Percentiles rank a stretch among this genome's conserved stretches.
These are phyloP conservation scores for Rhizomucor pusillus DNA, from an alignment of 371 early-diverging fungal species.

Conservation along the genomic window DNA sequence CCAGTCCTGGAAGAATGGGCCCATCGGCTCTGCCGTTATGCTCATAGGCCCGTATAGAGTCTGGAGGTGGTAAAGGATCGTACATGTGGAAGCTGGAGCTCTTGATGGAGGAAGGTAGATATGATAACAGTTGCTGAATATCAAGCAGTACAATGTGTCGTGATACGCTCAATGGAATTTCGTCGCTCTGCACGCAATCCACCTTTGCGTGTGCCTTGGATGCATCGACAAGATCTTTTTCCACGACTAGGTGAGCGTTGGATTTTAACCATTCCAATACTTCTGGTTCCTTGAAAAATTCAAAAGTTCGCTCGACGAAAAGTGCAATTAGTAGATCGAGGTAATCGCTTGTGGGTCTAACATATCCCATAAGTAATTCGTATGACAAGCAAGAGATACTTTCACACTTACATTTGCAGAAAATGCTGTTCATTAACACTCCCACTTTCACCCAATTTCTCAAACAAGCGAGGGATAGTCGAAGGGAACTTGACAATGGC, in stretches of 20 bases:
- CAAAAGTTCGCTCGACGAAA: constrained; percentile 58
- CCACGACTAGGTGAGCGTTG: constrained; percentile 16
- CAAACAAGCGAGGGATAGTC: constrained; percentile 26
- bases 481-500: constrained; percentile 59
- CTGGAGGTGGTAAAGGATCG: constrained; percentile 75
- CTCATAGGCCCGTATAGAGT: constrained; percentile 52
- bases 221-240: constrained; percentile 7
- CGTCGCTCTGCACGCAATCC: constrained; percentile 15
- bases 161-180: constrained; percentile 59
- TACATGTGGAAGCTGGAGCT: constrained; percentile 60
- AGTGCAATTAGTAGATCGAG: constrained; percentile 51
- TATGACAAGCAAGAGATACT: background rate
- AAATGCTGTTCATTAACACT: constrained; percentile 8
- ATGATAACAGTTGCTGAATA: constrained; percentile 51
- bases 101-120: constrained; percentile 54
- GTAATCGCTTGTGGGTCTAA: constrained; percentile 21
- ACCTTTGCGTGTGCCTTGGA: constrained; percentile 16
- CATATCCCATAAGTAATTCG: too few species aligned
- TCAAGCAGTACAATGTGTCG: constrained; percentile 77
- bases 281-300: constrained; percentile 78
- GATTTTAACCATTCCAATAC: constrained; percentile 52
- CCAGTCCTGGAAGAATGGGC: too few species aligned
- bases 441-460: constrained; percentile 29
- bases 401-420: constrained; percentile 6
- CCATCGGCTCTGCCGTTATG: constrained; percentile 19